Base-by-base conservation (phyloP, 805 yeast genomes). In the Candida krabiensis region DNA sequence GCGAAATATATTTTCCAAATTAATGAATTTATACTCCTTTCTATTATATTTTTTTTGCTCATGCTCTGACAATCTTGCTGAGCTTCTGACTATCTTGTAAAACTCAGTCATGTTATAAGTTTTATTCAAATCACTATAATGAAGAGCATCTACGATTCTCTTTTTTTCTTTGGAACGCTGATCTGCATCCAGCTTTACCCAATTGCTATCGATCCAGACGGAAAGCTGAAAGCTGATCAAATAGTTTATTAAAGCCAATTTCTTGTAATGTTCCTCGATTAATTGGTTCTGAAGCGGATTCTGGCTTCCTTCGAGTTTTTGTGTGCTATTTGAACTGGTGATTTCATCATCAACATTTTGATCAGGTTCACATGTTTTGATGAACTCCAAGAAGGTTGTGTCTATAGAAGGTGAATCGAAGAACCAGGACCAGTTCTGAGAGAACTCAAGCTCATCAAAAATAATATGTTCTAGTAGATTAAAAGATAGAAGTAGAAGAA, bases 141-240 rank as follows among this genome's bases (percentile, higher is more conserved):
- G 11, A 14, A 45, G 30, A 8, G 37, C 38, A 14, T 26, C 19
- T 19, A 42, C n/a, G 7, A 45, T 40, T 4, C 23, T 19, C 9
- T 19, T n/a, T 16, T 28, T 28, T 12, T 33, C 37, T n/a, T 26
- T 16, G 9, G 8, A n/a, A 15, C 26, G 32, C 9, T n/a, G 22
- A 5, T 25, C 21, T 14, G 4, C 4, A 9, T 34, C 7, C 31
- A 45, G n/a, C 14, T 23, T 14, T 7, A n/a, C 18, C 46, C 47
- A 47, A 18, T 43, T 46, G 32, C 29, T 29, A 13, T 46, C 35
- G n/a, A 40, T 12, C 49, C 52, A 50, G 13, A 33, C 14, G 1
- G 50, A 41, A 1, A 44, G 28, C 27, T 50, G 50, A 17, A 46
- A 44, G 17, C 43, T 40, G 19, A 47, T 27, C 4, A 49, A 31